Evolutionary conservation across 768 basidiomycete species (phyloP).

Genomic region (Podaxis rugospora): DNA sequence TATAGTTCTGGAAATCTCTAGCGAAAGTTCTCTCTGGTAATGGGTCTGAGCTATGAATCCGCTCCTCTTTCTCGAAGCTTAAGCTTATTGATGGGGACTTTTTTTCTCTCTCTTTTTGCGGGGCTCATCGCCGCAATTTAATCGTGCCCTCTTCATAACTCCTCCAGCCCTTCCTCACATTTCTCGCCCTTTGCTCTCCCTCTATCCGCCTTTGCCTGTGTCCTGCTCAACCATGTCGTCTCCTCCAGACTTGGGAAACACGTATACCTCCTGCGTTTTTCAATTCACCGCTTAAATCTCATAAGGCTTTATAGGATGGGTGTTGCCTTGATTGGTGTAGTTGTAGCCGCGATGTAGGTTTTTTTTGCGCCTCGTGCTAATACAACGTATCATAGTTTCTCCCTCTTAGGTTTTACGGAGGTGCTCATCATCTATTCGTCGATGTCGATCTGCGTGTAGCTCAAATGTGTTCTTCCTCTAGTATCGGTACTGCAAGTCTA

Average conservation of each 20-base stretch:
- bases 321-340: slow-evolving; percentile 44
- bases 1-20: not conserved
- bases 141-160: not conserved
- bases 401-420: slow-evolving; percentile 42
- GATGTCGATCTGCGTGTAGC: not conserved
- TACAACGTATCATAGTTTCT: not conserved
- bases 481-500: slow-evolving; percentile 53
- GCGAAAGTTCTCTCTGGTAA: not conserved
- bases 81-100: slow-evolving; percentile 6
- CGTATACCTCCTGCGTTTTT: slow-evolving; percentile 22
- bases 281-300: not conserved
- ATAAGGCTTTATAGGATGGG: slow-evolving; percentile 34
- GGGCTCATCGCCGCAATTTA: slow-evolving; percentile 9
- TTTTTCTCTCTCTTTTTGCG: slow-evolving; percentile 6
- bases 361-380: not conserved
- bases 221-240: not conserved
- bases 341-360: slow-evolving; percentile 44
- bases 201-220: not conserved
- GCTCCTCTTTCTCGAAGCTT: not conserved
- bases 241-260: slow-evolving; percentile 22
- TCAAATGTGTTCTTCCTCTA: slow-evolving; percentile 17
- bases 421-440: slow-evolving; percentile 22
- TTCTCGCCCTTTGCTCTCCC: not conserved
- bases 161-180: not conserved
- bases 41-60: not conserved